Evolutionary conservation across 208 protist species (phyloP).

Genomic region (Leishmania lainsoni): DNA sequence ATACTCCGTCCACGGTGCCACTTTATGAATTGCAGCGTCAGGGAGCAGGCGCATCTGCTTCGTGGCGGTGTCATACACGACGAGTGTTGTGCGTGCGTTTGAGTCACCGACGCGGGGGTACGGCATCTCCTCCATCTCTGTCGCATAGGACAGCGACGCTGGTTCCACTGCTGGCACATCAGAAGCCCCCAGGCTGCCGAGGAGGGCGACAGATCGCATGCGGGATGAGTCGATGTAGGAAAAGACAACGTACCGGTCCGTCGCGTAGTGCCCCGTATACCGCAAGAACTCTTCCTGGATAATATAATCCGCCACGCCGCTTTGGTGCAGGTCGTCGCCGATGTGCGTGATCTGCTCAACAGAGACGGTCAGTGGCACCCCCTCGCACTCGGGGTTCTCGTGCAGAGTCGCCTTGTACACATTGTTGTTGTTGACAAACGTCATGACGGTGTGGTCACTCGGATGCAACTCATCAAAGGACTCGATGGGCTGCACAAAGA

Average conservation of each 20-base stretch:
- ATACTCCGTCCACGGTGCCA: constrained; percentile 79
- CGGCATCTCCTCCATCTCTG: constrained; percentile 63
- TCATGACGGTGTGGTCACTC: constrained; percentile 36
- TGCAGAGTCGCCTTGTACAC: constrained; percentile 64
- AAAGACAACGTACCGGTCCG: constrained; percentile 68
- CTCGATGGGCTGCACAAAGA: constrained; percentile 49
- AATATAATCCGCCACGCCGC: constrained; percentile 88
- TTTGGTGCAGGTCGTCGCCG: constrained; percentile 65
- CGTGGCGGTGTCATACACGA: constrained; percentile 51
- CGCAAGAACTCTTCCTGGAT: constrained; percentile 93
- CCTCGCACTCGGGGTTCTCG: constrained; percentile 29
- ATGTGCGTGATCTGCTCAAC: constrained; percentile 68
- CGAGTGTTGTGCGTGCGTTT: constrained; percentile 64
- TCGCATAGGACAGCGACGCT: constrained; percentile 15
- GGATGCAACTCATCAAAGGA: constrained; percentile 16
- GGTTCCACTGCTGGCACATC: constrained; percentile 18
- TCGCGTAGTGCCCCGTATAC: constrained; percentile 86
- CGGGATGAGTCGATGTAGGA: constrained; percentile 77
- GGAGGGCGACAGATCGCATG: constrained; percentile 63
- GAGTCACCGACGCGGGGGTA: constrained; percentile 81
- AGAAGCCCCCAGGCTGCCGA: constrained; percentile 38
- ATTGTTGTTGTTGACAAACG: constrained; percentile 79
- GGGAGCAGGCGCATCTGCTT: constrained; percentile 57
- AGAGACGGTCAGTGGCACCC: constrained; percentile 34
- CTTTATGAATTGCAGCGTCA: constrained; percentile 29